phyloP scores from a whole-genome alignment of 345 rosid genomes.

The Streptanthus diversifolius region DNA sequence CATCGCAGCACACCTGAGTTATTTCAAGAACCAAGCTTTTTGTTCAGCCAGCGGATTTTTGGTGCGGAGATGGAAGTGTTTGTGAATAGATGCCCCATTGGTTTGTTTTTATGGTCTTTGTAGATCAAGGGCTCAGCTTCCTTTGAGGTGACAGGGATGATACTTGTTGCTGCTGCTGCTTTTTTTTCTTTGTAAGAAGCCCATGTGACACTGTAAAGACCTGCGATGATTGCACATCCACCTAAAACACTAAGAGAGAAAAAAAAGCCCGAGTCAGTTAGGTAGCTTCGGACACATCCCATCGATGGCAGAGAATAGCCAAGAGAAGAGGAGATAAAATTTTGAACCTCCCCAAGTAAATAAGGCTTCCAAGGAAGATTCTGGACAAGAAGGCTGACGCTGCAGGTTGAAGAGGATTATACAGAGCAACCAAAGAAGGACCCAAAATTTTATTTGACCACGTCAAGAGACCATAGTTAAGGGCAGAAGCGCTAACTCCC shows the following conservation, averaged over 20 bases:
- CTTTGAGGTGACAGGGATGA: constrained; percentile 33
- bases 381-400: constrained; percentile 80
- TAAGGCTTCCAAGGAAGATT: constrained; percentile 91
- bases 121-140: constrained; percentile 61
- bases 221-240: constrained; percentile 69
- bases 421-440: constrained; percentile 92
- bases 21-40: neutral
- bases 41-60: constrained; percentile 42
- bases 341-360: constrained; percentile 89
- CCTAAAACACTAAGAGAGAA: constrained; percentile 57
- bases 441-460: constrained; percentile 98
- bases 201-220: constrained; percentile 92
- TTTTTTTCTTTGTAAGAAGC: constrained; percentile 69
- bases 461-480: constrained; percentile 88
- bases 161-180: constrained; percentile 19
- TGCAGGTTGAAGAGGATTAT: constrained; percentile 96
- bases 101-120: constrained; percentile 41
- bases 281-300: neutral
- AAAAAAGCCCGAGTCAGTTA: neutral
- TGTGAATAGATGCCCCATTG: constrained; percentile 44
- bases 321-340: neutral
- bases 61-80: constrained; percentile 33
- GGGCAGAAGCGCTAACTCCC: constrained; percentile 89
- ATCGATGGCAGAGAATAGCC: neutral
- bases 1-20: neutral